Base-by-base conservation (phyloP, 192 early-diverging fungal species). In the Coemansia sp. region DNA sequence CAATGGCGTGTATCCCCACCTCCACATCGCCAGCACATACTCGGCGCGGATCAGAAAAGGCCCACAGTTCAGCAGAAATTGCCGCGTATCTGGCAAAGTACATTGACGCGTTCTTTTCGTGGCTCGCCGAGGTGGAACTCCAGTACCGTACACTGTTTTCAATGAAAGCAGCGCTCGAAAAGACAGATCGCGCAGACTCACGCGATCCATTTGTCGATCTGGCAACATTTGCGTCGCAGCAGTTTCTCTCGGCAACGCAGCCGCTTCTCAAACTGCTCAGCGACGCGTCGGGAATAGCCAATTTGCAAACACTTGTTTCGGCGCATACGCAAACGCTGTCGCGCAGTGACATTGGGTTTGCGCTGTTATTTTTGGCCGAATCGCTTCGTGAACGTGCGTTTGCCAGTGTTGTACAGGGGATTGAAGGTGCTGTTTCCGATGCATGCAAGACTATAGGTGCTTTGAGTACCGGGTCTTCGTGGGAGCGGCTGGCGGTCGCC, bases 131-230 rank as follows among this genome's bases (percentile, higher is more conserved):
- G 49, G 70, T 66, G 2, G 64, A 79, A 21, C 60, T 67, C 58
- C 76, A 79, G 51, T 73, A 79, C 55, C 60, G 61, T 18, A 60
- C 67, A 23, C 76, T 79, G 51, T 79, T 79, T 66, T 40, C 40
- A 6, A 21, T 46, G 0, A 58, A 60, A 20, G 12, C 40, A 1
- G 14, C 59, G 5, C 21, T 24, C 17, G 34, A 50, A 11, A 42
- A 15, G 24, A 17, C 60, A n/a, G 42, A 49, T 21, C 18, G 28
- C 12, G 21, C 20, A 20, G 10, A 2, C 9, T 23, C 28, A 3
- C 21, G 37, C 37, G 71, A 66, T 36, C 70, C 66, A 23, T 68
- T 79, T 36, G 52, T 58, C 3, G 76, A 79, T 23, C 61, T 79
- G 61, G 67, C 70, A 2, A 51, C 60, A 18, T 70, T 62, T 50